Percentiles rank a stretch among this genome's conserved stretches.
Evolutionary conservation across 1,139 yeast genomes (phyloP).

Genomic region (Kluyveromyces sp.): DNA sequence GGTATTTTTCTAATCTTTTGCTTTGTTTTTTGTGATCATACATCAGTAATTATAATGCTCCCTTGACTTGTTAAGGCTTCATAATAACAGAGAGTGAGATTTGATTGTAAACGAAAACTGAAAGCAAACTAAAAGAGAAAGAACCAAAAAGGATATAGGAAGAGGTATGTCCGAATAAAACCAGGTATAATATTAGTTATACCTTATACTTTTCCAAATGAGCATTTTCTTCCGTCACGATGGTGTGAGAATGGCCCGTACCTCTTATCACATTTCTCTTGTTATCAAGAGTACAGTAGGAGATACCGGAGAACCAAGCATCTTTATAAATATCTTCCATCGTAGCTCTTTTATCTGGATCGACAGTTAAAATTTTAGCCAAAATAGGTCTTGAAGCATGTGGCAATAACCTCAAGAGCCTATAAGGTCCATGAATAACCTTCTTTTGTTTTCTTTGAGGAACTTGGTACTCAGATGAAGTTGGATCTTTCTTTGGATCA

Average conservation of each 20-base stretch:
- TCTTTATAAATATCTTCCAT: conserved; percentile 60
- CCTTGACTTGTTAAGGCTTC: too few species aligned
- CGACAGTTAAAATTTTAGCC: conserved; percentile 62
- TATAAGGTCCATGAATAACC: conserved; percentile 66
- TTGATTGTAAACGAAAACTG: too few species aligned
- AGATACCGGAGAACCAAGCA: conserved; percentile 63
- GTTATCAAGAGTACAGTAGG: conserved; percentile 38
- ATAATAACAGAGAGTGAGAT: too few species aligned
- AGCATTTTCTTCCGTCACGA: conserved; percentile 43
- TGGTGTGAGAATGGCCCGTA: conserved; percentile 50
- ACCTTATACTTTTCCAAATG: conserved; percentile 37
- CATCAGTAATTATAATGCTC: too few species aligned
- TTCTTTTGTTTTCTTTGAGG: conserved; percentile 21
- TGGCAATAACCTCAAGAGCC: conserved; percentile 80
- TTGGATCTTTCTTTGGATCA: conserved; percentile 9
- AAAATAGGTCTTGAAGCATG: conserved; percentile 76
- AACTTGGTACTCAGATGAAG: conserved; percentile 14
- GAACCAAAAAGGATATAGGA: too few species aligned
- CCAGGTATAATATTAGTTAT: conserved; percentile 4
- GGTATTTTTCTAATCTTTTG: too few species aligned
- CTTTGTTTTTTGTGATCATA: too few species aligned
- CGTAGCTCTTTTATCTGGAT: conserved; percentile 61
- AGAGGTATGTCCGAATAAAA: too few species aligned
- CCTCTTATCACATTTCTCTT: conserved; percentile 40
- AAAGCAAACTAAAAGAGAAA: too few species aligned